A percentile compares a stretch with the other conserved stretches of the same genome.
phyloP scores from a whole-genome alignment of 441 rosid species.

The Omphalea diandra region DNA sequence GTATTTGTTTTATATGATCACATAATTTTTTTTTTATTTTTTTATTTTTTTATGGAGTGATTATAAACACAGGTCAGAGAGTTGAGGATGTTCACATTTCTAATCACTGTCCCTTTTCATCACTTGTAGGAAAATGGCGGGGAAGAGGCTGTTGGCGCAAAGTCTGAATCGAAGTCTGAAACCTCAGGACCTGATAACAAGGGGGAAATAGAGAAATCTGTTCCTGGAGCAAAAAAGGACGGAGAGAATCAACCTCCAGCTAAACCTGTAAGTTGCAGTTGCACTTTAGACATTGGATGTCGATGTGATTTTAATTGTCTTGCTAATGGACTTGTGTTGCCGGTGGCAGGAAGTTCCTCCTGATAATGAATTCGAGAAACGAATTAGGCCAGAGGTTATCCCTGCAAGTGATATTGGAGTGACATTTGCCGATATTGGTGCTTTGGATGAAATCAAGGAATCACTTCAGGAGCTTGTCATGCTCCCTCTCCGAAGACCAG shows the following conservation, averaged over 20 bases:
- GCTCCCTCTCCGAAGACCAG: constrained; percentile 98
- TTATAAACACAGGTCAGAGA: constrained; percentile 1
- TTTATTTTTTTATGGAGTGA: too few species aligned
- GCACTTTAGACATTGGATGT: not conserved
- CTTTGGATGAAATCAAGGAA: constrained; percentile 85
- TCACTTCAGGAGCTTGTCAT: constrained; percentile 97
- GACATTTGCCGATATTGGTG: constrained; percentile 92
- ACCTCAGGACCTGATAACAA: constrained; percentile 43
- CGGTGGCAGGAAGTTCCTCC: constrained; percentile 69
- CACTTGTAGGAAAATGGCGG: constrained; percentile 45
- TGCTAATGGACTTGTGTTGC: constrained; percentile 5
- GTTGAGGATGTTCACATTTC: not conserved
- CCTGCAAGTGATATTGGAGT: constrained; percentile 95
- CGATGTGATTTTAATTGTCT: constrained; percentile 9
- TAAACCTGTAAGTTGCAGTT: constrained; percentile 47
- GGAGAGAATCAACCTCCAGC: constrained; percentile 54
- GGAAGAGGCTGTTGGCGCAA: constrained; percentile 41
- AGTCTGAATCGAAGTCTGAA: constrained; percentile 57
- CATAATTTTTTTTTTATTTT: not conserved
- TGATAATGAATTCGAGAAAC: constrained; percentile 95
- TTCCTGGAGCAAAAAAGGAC: constrained; percentile 57
- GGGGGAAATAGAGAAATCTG: constrained; percentile 54
- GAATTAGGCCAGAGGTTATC: constrained; percentile 95
- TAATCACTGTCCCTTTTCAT: constrained; percentile 7
- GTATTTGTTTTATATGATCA: constrained; percentile 31